These are phyloP conservation scores for Beauveria caledonica DNA, from an alignment of 2,329 filamentous ascomycete genomes.

Conservation along the genomic window DNA sequence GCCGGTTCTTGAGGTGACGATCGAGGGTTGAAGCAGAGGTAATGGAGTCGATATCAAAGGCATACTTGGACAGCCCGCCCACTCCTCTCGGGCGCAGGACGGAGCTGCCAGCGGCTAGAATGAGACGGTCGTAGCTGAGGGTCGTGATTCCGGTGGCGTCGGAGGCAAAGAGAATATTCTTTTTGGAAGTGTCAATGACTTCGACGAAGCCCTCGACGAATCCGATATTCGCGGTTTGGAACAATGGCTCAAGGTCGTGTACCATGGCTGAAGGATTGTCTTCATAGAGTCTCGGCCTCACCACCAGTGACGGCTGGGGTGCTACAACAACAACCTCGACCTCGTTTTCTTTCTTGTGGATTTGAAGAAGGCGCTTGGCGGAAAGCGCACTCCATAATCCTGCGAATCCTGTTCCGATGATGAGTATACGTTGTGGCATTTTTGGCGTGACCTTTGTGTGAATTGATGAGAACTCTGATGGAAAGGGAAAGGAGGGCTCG, in stretches of 20 bases:
- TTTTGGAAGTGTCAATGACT: conserved; percentile 15
- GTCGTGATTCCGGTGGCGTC: background rate
- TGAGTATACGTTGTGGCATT: conserved; percentile 12
- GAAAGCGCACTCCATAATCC: conserved; percentile 29
- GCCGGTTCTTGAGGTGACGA: conserved; percentile 22
- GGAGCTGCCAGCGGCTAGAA: conserved; percentile 29
- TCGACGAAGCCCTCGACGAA: conserved; percentile 21
- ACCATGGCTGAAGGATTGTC: conserved; percentile 20
- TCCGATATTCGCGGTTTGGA: conserved; percentile 20
- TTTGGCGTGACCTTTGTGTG: background rate
- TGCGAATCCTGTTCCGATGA: conserved; percentile 28
- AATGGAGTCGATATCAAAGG: conserved; percentile 27
- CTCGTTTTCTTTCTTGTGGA: conserved; percentile 14
- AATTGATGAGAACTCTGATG: too few species aligned
- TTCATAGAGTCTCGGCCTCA: conserved; percentile 29
- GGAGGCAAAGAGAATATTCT: conserved; percentile 14
- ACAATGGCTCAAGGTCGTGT: conserved; percentile 17
- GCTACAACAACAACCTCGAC: conserved; percentile 25
- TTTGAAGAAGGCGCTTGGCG: conserved; percentile 24
- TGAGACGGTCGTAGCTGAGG: conserved; percentile 25
- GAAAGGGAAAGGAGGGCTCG: background rate
- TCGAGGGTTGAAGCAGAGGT: conserved; percentile 20
- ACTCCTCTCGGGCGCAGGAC: conserved; percentile 22
- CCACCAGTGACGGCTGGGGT: conserved; percentile 23
- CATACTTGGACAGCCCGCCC: conserved; percentile 22